Evolutionary conservation across 2,329 filamentous ascomycete genomes (phyloP).

Genomic region (Epichloe uncinata): DNA sequence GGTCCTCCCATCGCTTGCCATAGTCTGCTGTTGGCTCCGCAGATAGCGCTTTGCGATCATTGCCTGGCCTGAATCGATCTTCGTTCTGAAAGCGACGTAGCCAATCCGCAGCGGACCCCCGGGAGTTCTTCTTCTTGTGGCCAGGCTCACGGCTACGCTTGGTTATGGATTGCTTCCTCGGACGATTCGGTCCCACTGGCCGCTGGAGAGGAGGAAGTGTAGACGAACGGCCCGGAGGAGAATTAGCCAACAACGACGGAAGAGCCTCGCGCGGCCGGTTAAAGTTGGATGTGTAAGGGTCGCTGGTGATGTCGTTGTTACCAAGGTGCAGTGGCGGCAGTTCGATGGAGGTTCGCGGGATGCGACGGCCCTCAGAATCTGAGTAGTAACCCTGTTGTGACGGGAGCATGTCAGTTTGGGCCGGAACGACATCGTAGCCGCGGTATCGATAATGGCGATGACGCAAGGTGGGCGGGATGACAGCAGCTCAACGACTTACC

Average conservation of each 20-base stretch:
- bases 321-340: constrained; percentile 53
- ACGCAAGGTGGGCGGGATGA: constrained; percentile 13
- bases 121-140: constrained; percentile 69
- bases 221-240: constrained; percentile 75
- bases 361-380: constrained; percentile 52
- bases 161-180: constrained; percentile 75
- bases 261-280: constrained; percentile 55
- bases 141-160: constrained; percentile 63
- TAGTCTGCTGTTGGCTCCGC: constrained; percentile 71
- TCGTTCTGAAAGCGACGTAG: constrained; percentile 45
- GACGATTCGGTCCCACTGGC: constrained; percentile 54
- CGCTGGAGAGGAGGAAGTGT: constrained; percentile 76
- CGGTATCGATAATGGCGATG: constrained; percentile 13
- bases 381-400: constrained; percentile 50
- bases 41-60: constrained; percentile 71
- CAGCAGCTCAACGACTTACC: constrained; percentile 40
- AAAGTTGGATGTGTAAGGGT: constrained; percentile 50
- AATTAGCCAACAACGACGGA: constrained; percentile 68
- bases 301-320: constrained; percentile 54
- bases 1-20: constrained; percentile 89
- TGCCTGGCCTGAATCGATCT: constrained; percentile 49
- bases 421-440: neutral
- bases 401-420: constrained; percentile 2
- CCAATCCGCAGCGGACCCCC: constrained; percentile 54
- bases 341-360: constrained; percentile 56